Base-by-base conservation (phyloP, 2,329 filamentous ascomycete species). In the Xylariaceae sp. region DNA sequence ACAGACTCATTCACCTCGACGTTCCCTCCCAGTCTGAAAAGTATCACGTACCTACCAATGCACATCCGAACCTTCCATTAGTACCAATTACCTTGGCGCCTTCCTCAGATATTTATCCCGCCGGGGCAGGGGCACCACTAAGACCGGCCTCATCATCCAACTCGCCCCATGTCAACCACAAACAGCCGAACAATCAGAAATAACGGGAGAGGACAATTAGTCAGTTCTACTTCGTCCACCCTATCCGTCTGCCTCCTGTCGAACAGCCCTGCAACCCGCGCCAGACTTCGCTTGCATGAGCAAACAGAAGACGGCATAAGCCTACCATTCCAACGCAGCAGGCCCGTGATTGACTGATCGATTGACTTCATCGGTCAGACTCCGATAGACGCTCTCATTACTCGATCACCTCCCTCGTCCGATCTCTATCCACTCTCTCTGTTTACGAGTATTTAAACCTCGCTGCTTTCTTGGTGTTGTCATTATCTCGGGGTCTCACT, bases 221-320 rank as follows among this genome's bases (percentile, higher is more conserved):
- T 15, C 55, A n/a, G 56, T 51, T 48, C 34, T 55, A 47, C 54
- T 17, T 50, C 51, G 51, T 61, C 53, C 23, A 18, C 17, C 39
- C 62, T 54, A 55, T 62, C 55, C 37, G 17, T 30, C 39, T 42
- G 30, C 47, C 42, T 18, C 15, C 53, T 56, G 44, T 55, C 55
- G 54, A 53, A 57, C 59, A 62, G 58, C 59, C 61, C 59, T 67
- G 62, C 68, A 70, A 68, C 68, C 68, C 64, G 53, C 35, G 55
- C 58, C 51, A 51, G 10, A 47, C n/a, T 53, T 34, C 34, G 35
- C 49, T 8, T 51, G 30, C 49, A 51, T 3, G 49, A 51, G 30
- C 49, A 51, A 51, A 51, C 49, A 51, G 49, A 51, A 1, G 48
- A 35, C 48, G 23, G 48, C 48, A 34, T n/a, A 23, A 51, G 11